phyloP scores from a whole-genome alignment of 1,139 yeast genomes.

The Entelexis paramagnoliae region DNA sequence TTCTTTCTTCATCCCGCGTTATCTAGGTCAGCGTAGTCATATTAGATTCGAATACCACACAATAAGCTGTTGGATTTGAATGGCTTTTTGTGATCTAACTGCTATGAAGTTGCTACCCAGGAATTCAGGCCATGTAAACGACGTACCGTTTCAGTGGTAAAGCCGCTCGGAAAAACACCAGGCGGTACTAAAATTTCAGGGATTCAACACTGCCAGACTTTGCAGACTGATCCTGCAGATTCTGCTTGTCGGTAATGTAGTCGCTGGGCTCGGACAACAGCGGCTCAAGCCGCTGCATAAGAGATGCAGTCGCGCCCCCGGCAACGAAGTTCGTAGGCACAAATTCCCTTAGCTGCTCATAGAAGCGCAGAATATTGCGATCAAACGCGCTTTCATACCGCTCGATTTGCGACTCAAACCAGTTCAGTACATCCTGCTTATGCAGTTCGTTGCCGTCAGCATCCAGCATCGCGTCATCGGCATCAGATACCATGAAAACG shows the following conservation, averaged over 20 bases:
- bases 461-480: neutral
- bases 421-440: slow-evolving; percentile 12
- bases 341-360: slow-evolving; percentile 8
- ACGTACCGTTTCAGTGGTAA: no score
- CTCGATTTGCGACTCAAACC: slow-evolving; percentile 11
- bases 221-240: neutral
- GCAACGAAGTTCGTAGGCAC: slow-evolving; percentile 11
- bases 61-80: no score
- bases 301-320: slow-evolving; percentile 5
- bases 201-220: neutral
- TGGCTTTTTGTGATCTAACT: no score
- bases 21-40: no score
- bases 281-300: slow-evolving; percentile 12
- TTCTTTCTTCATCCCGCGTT: no score
- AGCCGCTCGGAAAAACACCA: no score
- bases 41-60: no score
- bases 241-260: neutral
- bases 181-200: no score
- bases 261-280: neutral
- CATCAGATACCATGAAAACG: neutral
- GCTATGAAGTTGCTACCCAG: no score
- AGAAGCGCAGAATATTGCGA: slow-evolving; percentile 8
- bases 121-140: no score
- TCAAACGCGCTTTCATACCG: slow-evolving; percentile 14
- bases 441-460: slow-evolving; percentile 3